phyloP scores from a whole-genome alignment of 192 early-diverging fungal species.

The Coemansia sp. region DNA sequence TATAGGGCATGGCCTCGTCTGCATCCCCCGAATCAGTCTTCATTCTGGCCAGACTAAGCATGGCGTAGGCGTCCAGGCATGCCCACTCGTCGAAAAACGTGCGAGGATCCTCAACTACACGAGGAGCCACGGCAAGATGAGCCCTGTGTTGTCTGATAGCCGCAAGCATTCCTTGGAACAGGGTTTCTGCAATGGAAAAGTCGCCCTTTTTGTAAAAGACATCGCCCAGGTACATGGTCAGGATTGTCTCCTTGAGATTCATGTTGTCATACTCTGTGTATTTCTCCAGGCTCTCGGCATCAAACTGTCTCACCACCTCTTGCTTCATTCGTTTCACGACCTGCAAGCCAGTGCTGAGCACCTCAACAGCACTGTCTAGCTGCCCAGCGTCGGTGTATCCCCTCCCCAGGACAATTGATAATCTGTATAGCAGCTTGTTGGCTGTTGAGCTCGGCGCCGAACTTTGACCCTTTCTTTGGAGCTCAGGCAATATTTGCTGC shows the following conservation, averaged over 20 bases:
- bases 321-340: conserved; percentile 29
- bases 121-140: conserved; percentile 24
- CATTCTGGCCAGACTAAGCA: conserved; percentile 34
- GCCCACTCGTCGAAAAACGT: conserved; percentile 36
- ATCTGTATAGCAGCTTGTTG: conserved; percentile 15
- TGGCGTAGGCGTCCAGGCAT: conserved; percentile 33
- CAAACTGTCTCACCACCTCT: conserved; percentile 15
- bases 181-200: conserved; percentile 13
- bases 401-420: conserved; percentile 10
- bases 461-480: background rate
- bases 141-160: conserved; percentile 32
- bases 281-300: conserved; percentile 12
- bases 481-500: conserved; percentile 6
- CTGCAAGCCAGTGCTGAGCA: conserved; percentile 25
- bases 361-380: conserved; percentile 11
- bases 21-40: conserved; percentile 15
- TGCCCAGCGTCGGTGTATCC: conserved; percentile 7
- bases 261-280: conserved; percentile 31
- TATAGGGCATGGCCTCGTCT: conserved; percentile 22
- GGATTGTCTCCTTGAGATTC: conserved; percentile 30
- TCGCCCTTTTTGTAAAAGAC: conserved; percentile 18
- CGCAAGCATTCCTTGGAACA: conserved; percentile 25
- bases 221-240: conserved; percentile 22
- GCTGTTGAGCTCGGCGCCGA: conserved; percentile 4
- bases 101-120: conserved; percentile 17